Evolutionary conservation across 2,329 filamentous ascomycete species (phyloP).

Genomic region (Cercospora sp.): DNA sequence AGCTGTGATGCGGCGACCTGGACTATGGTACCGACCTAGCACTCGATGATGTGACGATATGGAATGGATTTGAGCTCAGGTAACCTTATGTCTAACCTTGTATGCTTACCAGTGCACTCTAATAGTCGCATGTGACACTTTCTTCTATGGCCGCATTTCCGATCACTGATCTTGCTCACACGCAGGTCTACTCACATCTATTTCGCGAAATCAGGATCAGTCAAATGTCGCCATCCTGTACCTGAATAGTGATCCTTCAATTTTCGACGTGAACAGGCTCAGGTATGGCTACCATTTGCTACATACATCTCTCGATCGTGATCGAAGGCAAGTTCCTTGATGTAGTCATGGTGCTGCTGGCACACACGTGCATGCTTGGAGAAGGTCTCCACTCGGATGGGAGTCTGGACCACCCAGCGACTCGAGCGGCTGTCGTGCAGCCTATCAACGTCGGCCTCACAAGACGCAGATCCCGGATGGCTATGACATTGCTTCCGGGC

Average conservation of each 20-base stretch:
- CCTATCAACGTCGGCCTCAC: neutral
- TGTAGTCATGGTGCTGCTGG: neutral
- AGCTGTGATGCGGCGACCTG: slow-evolving; percentile 66
- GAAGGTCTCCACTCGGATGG: neutral
- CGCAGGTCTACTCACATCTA: neutral
- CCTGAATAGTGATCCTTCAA: no score
- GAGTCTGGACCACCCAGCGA: slow-evolving; percentile 3
- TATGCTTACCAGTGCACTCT: neutral
- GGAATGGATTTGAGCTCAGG: neutral
- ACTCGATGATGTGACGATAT: neutral
- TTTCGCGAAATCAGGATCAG: no score
- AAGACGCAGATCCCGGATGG: slow-evolving; percentile 1
- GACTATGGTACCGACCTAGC: slow-evolving; percentile 42
- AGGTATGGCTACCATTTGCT: no score
- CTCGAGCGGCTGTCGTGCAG: slow-evolving; percentile 7
- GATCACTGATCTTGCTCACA: neutral
- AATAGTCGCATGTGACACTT: neutral
- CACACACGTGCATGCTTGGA: slow-evolving; percentile 2
- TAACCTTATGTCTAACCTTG: neutral
- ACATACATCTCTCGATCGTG: no score
- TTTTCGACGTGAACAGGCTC: no score
- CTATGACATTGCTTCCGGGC: slow-evolving; percentile 8
- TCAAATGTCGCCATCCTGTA: neutral
- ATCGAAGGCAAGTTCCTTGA: neutral
- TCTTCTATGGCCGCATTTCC: neutral